A percentile compares a stretch with the other conserved stretches of the same genome.
phyloP scores from a whole-genome alignment of 2,329 filamentous ascomycete genomes.

The Xylariaceae sp. region DNA sequence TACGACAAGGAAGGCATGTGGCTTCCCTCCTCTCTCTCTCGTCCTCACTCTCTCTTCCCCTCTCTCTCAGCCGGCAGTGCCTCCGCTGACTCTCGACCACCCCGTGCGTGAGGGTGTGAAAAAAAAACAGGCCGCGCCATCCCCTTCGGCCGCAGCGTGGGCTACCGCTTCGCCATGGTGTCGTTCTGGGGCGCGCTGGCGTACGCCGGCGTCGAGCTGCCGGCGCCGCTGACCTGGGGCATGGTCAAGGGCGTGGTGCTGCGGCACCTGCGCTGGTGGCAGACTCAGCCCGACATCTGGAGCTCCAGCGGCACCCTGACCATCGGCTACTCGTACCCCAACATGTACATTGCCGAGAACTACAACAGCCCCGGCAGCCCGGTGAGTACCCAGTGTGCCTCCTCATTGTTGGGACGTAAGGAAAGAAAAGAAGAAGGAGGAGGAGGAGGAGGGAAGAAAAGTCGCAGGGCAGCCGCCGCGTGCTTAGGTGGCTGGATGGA shows the following conservation, averaged over 20 bases:
- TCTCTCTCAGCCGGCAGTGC: too few species aligned
- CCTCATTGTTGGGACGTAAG: too few species aligned
- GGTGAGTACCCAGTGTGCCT: conserved; percentile 27
- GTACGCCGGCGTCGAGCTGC: conserved; percentile 67
- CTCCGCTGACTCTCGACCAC: too few species aligned
- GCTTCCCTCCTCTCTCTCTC: neutral
- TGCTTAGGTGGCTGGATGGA: too few species aligned
- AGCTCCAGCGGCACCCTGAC: conserved; percentile 66
- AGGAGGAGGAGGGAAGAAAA: too few species aligned
- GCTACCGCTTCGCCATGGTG: conserved; percentile 81
- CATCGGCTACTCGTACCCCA: conserved; percentile 71
- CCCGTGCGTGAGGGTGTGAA: too few species aligned
- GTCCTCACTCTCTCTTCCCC: too few species aligned
- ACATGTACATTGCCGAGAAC: conserved; percentile 75
- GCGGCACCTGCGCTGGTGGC: conserved; percentile 73
- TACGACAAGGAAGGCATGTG: conserved; percentile 58
- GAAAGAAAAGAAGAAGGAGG: too few species aligned
- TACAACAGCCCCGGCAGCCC: conserved; percentile 70
- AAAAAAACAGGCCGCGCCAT: conserved; percentile 57
- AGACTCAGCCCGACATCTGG: conserved; percentile 67
- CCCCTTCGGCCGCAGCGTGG: conserved; percentile 70
- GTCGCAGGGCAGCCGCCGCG: too few species aligned
- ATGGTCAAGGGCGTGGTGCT: conserved; percentile 70
- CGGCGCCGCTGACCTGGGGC: conserved; percentile 66
- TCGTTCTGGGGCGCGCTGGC: conserved; percentile 74